Evolutionary conservation across 805 yeast species (phyloP).

Genomic region (Ogataea henricii): DNA sequence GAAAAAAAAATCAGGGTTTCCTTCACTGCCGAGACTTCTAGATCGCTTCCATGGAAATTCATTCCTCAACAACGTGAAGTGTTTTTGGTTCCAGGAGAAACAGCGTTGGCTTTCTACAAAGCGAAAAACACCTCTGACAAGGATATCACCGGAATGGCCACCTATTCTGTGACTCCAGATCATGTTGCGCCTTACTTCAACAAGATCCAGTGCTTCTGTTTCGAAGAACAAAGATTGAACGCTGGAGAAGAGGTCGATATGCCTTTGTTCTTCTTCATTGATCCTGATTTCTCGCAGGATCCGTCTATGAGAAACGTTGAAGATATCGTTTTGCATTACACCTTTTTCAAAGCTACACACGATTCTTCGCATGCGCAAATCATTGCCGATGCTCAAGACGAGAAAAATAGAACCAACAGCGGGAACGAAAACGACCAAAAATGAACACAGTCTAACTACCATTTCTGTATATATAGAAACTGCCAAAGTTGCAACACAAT

Average conservation of each 20-base stretch:
- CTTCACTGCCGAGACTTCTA: slow-evolving; percentile 90
- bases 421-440: not conserved
- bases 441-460: too few relatives aligned
- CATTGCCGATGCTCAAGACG: slow-evolving; percentile 26
- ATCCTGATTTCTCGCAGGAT: slow-evolving; percentile 92
- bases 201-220: slow-evolving; percentile 97
- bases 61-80: slow-evolving; percentile 94
- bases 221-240: slow-evolving; percentile 89
- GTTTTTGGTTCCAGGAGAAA: slow-evolving; percentile 92
- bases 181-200: slow-evolving; percentile 95
- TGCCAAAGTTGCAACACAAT: not conserved
- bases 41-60: slow-evolving; percentile 91
- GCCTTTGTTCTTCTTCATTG: slow-evolving; percentile 97
- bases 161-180: slow-evolving; percentile 94
- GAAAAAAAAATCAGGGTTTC: slow-evolving; percentile 78
- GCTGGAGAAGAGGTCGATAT: slow-evolving; percentile 98
- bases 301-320: slow-evolving; percentile 90
- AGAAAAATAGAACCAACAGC: slow-evolving; percentile 8
- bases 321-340: slow-evolving; percentile 87
- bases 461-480: slow-evolving; percentile 1
- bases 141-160: slow-evolving; percentile 98
- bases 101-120: slow-evolving; percentile 92
- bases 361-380: slow-evolving; percentile 30
- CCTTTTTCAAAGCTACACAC: slow-evolving; percentile 72
- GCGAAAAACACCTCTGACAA: slow-evolving; percentile 84